Evolutionary conservation across 768 basidiomycete species (phyloP).

Genomic region (Suillus subalutaceus): DNA sequence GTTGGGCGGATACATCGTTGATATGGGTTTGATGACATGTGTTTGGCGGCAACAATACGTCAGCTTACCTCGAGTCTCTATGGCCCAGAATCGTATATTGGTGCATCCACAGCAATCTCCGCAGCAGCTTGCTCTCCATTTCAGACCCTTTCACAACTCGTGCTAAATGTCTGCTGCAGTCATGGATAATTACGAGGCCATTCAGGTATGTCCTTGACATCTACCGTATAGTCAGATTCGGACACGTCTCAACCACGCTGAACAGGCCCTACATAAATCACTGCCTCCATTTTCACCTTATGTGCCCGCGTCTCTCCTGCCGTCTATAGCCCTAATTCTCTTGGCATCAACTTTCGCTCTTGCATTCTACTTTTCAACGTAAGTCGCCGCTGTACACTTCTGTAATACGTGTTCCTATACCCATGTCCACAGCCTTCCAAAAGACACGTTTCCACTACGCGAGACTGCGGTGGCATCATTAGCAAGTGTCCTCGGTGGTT

Average conservation of each 20-base stretch:
- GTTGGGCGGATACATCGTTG: conserved; percentile 30
- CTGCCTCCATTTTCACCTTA: conserved; percentile 73
- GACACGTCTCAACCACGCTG: conserved; percentile 14
- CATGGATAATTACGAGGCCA: conserved; percentile 60
- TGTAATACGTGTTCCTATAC: conserved; percentile 1
- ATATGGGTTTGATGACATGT: conserved; percentile 63
- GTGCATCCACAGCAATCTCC: conserved; percentile 6
- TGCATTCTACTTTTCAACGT: conserved; percentile 91
- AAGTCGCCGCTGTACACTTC: conserved; percentile 30
- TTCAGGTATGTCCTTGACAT: conserved; percentile 47
- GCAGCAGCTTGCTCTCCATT: conserved; percentile 10
- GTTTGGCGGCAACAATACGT: conserved; percentile 56
- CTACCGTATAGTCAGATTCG: background rate
- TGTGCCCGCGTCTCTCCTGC: conserved; percentile 68
- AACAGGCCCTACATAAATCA: conserved; percentile 62
- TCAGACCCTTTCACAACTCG: conserved; percentile 11
- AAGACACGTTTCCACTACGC: conserved; percentile 62
- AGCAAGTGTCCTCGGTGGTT: conserved; percentile 82
- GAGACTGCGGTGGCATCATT: conserved; percentile 72
- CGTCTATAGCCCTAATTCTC: conserved; percentile 74
- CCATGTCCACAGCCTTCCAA: conserved; percentile 64
- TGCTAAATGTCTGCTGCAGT: conserved; percentile 21
- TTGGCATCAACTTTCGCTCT: conserved; percentile 79
- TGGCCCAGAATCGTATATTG: conserved; percentile 11
- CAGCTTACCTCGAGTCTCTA: conserved; percentile 33